Evolutionary conservation across 257 asterid species (phyloP), one percentile per base, ranked within the genome.

Genomic region (Lycium barbarum): DNA sequence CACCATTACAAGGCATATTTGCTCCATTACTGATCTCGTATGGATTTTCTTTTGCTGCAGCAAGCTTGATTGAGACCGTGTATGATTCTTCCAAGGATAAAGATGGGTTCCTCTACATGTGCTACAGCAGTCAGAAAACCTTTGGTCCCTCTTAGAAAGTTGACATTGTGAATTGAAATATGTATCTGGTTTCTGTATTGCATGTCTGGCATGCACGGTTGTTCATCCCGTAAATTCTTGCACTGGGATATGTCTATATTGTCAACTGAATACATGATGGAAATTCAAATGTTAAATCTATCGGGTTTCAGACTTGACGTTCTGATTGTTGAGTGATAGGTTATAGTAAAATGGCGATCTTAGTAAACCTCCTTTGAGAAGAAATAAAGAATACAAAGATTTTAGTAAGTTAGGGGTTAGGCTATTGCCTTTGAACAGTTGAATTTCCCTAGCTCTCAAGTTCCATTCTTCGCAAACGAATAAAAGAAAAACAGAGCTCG

Each of bases 91-190:
- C 62, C 81, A 94, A 93, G 91, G 98, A 96, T 11, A 91, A 91
- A 36, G 99, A 94, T 86, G 99, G 99, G 74, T 96, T 96, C 92
- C 91, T 96, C 59, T 96, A 96, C 87, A 90, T 96, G 98, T 94
- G 98, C 91, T 96, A 96, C 94, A 94, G 99, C 90, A 94, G 97
- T 36, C 98, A 96, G 92, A 94, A 96, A 87, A 94, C 99, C 67
- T 96, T 96, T 68, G 97, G 97, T 26, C 57, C 17, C 45, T 51
- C 47, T 14, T 51, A 26, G 63, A 14, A 76, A 7, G 14, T 76
- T 63, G 26, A 51, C 82, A 76, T 49, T 51, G 82, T 51, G 59
- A 49, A 76, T 63, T 76, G 61, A 26, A 76, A 49, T 22, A 22
- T n/a, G 26, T 22, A 20, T 22, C 26, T 76, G 82, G 82, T 26